phyloP scores from a whole-genome alignment of 2,329 filamentous ascomycete genomes.

The Gaeumannomyces tritici region DNA sequence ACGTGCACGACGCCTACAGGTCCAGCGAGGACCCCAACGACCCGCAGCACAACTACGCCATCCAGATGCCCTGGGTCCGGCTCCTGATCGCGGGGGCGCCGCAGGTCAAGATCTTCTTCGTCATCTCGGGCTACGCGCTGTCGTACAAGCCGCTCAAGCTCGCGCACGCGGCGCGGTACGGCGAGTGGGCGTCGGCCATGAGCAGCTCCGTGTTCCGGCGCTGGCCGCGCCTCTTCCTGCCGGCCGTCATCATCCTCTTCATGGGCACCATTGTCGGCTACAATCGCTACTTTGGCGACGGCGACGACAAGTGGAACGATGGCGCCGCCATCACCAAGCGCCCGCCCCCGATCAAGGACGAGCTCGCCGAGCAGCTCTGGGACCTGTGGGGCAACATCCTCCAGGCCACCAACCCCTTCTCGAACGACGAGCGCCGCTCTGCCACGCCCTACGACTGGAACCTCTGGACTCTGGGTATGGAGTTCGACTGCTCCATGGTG shows the following conservation, averaged over 20 bases:
- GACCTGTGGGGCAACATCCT: slow-evolving; percentile 6
- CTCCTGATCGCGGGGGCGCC: slow-evolving; percentile 23
- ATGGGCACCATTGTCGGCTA: slow-evolving; percentile 5
- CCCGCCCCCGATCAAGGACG: slow-evolving; percentile 4
- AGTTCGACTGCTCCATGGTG: slow-evolving; percentile 24
- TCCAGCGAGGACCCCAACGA: slow-evolving; percentile 6
- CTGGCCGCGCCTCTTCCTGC: slow-evolving; percentile 11
- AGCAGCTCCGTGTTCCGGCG: slow-evolving; percentile 12
- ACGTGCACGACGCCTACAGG: slow-evolving; percentile 17
- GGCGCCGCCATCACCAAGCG: slow-evolving; percentile 6
- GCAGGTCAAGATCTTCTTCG: slow-evolving; percentile 32
- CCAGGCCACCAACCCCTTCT: slow-evolving; percentile 15
- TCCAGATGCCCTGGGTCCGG: slow-evolving; percentile 26
- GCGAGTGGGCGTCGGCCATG: slow-evolving; percentile 7
- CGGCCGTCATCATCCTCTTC: slow-evolving; percentile 9
- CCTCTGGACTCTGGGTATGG: slow-evolving; percentile 26
- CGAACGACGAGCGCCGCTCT: slow-evolving; percentile 35
- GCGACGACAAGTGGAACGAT: background rate
- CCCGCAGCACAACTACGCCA: slow-evolving; percentile 9
- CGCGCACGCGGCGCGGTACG: slow-evolving; percentile 7
- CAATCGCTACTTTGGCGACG: slow-evolving; percentile 8
- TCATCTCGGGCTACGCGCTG: slow-evolving; percentile 29
- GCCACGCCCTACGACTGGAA: slow-evolving; percentile 20
- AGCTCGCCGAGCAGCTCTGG: slow-evolving; percentile 5
- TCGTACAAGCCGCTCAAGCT: slow-evolving; percentile 14